Evolutionary conservation across 2,329 filamentous ascomycete genomes (phyloP), one percentile per base, ranked within the genome.

Genomic region (Diplodia intermedia): DNA sequence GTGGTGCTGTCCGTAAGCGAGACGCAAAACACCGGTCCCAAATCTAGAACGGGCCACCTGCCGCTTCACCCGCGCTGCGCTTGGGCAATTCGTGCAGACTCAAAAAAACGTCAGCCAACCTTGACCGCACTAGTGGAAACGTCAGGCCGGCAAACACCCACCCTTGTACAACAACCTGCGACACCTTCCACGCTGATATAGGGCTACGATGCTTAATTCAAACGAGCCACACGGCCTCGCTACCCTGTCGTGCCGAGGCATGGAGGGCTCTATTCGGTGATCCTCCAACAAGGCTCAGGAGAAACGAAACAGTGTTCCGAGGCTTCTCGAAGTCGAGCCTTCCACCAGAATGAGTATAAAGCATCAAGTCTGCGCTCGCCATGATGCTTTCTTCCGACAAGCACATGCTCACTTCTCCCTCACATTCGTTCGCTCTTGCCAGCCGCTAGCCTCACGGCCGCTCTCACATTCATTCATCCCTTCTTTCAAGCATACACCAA

Each of bases 11-110:
- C 29, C 9, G 57, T 33, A 62, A 29, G 57, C 43, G 57, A 62
- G 40, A 50, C 5, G 57, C 43, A 62, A 62, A 62, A 62, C 57
- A 50, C 15, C 26, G 29, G 40, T 33, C n/a, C 43, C 26, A 26
- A 36, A 12, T 50, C 40, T 36, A 36, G 57, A 62, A 8, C 40
- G 23, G 40, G 33, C 57, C 29, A 20, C 43, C 57, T 20, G 18
- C 7, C 29, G 43, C 33, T 50, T 36, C 40, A 62, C 20, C 43
- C 12, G 26, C 40, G 1, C 36, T 33, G 15, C 3, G 26, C 29
- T 15, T 43, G 31, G 26, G 57, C 20, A 26, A 40, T 29, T 29
- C 33, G 33, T 43, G 29, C 8, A 5, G 23, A n/a, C 43, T 43
- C 31, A 36, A 23, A 18, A 62, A 50, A 49, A 62, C 43, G 49